Percentiles rank a stretch among this genome's conserved stretches.
These are phyloP conservation scores for Sphenostylis stenocarpa DNA, from an alignment of 306 rosid species.

Conservation along the genomic window DNA sequence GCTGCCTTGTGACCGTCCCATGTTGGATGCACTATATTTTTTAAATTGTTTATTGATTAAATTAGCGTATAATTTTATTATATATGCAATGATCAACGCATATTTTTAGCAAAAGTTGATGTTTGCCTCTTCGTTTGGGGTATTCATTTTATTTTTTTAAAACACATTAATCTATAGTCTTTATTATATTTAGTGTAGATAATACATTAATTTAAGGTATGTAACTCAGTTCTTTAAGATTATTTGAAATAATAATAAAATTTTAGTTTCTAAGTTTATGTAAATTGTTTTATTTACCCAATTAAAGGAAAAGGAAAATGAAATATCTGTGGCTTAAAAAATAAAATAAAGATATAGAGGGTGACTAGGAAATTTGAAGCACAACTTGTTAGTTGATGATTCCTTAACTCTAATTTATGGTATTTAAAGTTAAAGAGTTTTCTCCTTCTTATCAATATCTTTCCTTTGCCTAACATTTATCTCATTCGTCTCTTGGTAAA, in stretches of 20 bases:
- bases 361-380: not conserved
- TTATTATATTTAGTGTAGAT: too few species aligned
- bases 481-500: too few species aligned
- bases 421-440: too few species aligned
- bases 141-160: not conserved
- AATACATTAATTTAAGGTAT: too few species aligned
- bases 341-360: not conserved
- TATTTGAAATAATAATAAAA: not conserved
- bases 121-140: not conserved
- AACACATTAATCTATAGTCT: too few species aligned
- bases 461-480: not conserved
- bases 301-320: not conserved
- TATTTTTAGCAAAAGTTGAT: not conserved
- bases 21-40: not conserved
- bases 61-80: not conserved
- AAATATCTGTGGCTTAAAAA: not conserved
- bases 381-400: not conserved
- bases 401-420: not conserved
- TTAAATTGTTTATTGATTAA: not conserved
- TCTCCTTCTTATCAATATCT: too few species aligned
- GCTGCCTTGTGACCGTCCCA: not conserved
- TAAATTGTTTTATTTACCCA: not conserved
- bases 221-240: not conserved
- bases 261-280: not conserved
- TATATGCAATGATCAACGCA: not conserved